Base-by-base conservation (phyloP, 2,329 filamentous ascomycete species). In the Botrytis pseudocinerea region DNA sequence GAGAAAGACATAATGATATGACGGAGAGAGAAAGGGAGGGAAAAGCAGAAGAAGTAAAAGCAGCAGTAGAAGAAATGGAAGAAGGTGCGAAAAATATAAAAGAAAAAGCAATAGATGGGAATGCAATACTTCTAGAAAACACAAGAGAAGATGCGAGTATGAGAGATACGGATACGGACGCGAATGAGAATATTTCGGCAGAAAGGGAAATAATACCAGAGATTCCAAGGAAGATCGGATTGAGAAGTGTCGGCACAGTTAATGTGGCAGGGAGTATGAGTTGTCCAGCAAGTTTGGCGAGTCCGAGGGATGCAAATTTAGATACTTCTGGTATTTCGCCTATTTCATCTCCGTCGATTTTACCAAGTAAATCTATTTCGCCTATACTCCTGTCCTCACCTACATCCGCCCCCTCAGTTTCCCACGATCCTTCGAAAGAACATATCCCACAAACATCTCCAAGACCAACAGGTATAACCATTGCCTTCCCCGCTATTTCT, bases 11-110 rank as follows among this genome's bases (percentile, higher is more conserved):
- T 4, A 6, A 10, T 7, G 8, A 2, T 0, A 20, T 1, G 28
- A 3, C 10, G 40, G 61, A 63, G 4, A 10, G 6, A 16, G 16
- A 32, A 22, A 14, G 28, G 4, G 1, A 7, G 3, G 28, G 18
- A n/a, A 5, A 2, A 2, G 32, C 5, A n/a, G 22, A n/a, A 5
- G 44, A 7, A 35, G 9, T 2, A n/a, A 28, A 16, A 20, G 16
- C 32, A 9, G 20, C 6, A 35, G 12, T 3, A 4, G 22, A 28
- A 8, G 6, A 12, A n/a, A 38, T 38, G 25, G 14, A 42, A n/a
- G 7, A 22, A 3, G 20, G 0, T 10, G 7, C 1, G 3, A 10
- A 14, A 20, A 10, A 59, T 0, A 4, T 0, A 2, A 16, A 32
- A 32, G 14, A 1, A 7, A 32, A 59, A 35, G n/a, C 6, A 20